Evolutionary conservation across 2,329 filamentous ascomycete species (phyloP).

Genomic region (Paramyrothecium sp.): DNA sequence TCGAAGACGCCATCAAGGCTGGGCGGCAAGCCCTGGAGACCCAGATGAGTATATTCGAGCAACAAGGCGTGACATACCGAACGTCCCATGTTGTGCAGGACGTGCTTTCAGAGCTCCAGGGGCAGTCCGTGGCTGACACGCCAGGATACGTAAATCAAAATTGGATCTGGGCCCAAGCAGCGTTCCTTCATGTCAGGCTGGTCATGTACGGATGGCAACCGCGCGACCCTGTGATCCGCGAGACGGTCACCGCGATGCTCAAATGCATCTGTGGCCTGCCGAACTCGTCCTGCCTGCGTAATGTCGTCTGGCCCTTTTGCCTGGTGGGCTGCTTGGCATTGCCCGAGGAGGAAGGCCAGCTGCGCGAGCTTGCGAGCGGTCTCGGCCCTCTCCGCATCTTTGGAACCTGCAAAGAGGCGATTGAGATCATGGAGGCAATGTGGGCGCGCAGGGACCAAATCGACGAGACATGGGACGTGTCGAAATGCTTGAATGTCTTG

Average conservation of each 20-base stretch:
- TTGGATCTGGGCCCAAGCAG: constrained; percentile 47
- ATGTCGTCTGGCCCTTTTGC: constrained; percentile 40
- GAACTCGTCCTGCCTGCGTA: constrained; percentile 26
- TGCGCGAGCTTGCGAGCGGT: constrained; percentile 35
- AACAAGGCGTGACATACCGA: not conserved
- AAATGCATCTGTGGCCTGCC: constrained; percentile 31
- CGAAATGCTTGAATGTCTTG: constrained; percentile 38
- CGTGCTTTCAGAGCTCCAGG: constrained; percentile 15
- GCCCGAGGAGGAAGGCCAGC: constrained; percentile 38
- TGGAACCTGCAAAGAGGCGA: constrained; percentile 41
- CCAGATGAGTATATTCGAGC: constrained; percentile 4
- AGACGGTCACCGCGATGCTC: constrained; percentile 28
- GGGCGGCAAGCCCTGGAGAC: constrained; percentile 26
- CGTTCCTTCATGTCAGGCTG: constrained; percentile 45
- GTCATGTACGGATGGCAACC: constrained; percentile 53
- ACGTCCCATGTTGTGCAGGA: constrained; percentile 16
- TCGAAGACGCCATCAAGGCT: constrained; percentile 35
- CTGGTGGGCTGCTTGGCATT: constrained; percentile 39
- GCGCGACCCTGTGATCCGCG: constrained; percentile 37
- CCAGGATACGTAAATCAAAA: constrained; percentile 15
- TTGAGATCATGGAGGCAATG: constrained; percentile 44
- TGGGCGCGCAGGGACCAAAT: constrained; percentile 38
- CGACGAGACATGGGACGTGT: constrained; percentile 43
- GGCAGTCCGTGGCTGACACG: not conserved
- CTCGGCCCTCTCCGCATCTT: constrained; percentile 44